Conservation (phyloP, 805 yeast species). For the Metschnikowia kofuensis region DNA sequence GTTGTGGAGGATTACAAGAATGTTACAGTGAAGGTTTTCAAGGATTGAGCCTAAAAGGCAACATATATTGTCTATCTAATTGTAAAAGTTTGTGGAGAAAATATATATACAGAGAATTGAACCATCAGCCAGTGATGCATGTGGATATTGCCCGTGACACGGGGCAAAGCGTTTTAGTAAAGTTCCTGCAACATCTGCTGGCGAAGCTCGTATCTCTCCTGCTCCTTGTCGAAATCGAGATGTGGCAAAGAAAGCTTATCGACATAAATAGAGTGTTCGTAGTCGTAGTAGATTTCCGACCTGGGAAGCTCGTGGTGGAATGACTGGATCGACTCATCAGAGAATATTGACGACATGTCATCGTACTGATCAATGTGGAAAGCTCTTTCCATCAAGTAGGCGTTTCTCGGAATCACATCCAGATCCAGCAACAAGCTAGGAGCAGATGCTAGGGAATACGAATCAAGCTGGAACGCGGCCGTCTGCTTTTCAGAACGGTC, state of each 20-base stretch:
- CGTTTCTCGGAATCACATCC: not conserved
- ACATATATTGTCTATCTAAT: not conserved
- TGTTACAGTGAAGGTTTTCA: too few species aligned
- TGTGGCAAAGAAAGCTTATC: constrained; percentile 11
- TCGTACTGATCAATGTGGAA: constrained; percentile 12
- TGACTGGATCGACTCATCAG: constrained; percentile 25
- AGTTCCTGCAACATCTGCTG: constrained; percentile 37
- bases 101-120: constrained; percentile 2
- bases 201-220: constrained; percentile 38
- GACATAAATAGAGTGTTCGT: constrained; percentile 15
- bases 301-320: constrained; percentile 19
- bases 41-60: too few species aligned
- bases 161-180: constrained; percentile 5
- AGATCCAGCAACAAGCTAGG: not conserved
- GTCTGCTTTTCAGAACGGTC: not conserved
- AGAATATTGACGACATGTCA: constrained; percentile 19
- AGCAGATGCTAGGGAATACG: not conserved
- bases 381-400: constrained; percentile 3
- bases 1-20: too few species aligned
- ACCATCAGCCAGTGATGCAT: constrained; percentile 8
- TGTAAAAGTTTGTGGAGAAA: not conserved
- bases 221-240: constrained; percentile 26
- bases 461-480: not conserved
- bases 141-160: not conserved
- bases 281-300: constrained; percentile 15